Percentiles rank a stretch among this genome's conserved stretches.
phyloP scores from a whole-genome alignment of 164 flowering plant genomes.

The Chimonanthus praecox region DNA sequence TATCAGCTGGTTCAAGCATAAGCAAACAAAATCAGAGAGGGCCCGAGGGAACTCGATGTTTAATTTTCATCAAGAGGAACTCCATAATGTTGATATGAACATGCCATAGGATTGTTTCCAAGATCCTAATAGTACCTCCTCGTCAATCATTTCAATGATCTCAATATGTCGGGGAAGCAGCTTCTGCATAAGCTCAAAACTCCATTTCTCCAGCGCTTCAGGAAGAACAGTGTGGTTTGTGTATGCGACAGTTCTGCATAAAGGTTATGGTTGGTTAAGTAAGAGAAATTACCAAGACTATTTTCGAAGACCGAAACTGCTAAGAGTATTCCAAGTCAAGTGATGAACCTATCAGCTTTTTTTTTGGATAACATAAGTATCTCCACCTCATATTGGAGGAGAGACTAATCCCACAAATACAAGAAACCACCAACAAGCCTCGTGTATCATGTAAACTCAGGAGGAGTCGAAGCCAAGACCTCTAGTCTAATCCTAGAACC shows the following conservation, averaged over 20 bases:
- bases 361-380: too few species aligned
- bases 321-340: neutral
- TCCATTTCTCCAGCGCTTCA: conserved; percentile 97
- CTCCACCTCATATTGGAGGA: too few species aligned
- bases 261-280: conserved; percentile 1
- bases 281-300: neutral
- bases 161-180: conserved; percentile 93
- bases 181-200: conserved; percentile 83
- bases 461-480: too few species aligned
- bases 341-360: neutral
- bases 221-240: conserved; percentile 98
- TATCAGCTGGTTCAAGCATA: conserved; percentile 48
- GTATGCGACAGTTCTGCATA: conserved; percentile 82
- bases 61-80: neutral
- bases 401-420: too few species aligned
- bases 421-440: too few species aligned
- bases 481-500: too few species aligned
- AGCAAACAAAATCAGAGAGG: conserved; percentile 10
- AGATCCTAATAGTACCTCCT: conserved; percentile 50
- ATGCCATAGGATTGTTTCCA: neutral
- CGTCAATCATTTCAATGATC: conserved; percentile 85
- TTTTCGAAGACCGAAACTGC: neutral
- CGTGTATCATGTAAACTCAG: too few species aligned
- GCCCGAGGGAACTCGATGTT: neutral
- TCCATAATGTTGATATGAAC: neutral